Evolutionary conservation across 768 basidiomycete species (phyloP).

Genomic region (Macrolepiota dolichaula): DNA sequence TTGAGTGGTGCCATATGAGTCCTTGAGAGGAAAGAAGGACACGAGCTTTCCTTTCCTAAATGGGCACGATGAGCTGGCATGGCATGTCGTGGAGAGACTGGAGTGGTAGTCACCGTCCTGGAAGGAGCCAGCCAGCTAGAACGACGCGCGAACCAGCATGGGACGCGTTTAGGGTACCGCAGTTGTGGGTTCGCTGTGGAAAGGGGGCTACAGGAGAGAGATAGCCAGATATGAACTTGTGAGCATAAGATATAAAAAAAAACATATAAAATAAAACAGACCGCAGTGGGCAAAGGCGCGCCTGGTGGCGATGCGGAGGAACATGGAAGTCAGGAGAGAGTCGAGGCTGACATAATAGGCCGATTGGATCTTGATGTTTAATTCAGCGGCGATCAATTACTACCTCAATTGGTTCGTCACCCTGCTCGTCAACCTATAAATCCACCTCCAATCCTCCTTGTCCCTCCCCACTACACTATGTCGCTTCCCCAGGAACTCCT

Average conservation of each 20-base stretch:
- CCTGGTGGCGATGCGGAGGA: constrained; percentile 5
- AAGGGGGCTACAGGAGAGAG: constrained; percentile 47
- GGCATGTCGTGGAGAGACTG: constrained; percentile 26
- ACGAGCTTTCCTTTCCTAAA: constrained; percentile 67
- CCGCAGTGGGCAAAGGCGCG: constrained; percentile 29
- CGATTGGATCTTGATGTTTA: constrained; percentile 12
- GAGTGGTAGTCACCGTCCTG: constrained; percentile 64
- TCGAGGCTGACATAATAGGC: constrained; percentile 15
- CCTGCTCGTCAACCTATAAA: constrained; percentile 17
- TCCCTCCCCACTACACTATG: constrained; percentile 21
- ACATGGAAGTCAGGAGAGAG: constrained; percentile 11
- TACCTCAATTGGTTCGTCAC: constrained; percentile 24
- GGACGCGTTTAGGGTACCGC: constrained; percentile 49
- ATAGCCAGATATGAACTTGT: no score
- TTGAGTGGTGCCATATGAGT: constrained; percentile 74
- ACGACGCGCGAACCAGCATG: constrained; percentile 60
- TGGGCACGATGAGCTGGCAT: constrained; percentile 31
- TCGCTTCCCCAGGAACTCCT: constrained; percentile 61
- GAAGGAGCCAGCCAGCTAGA: constrained; percentile 79
- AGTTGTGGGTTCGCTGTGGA: constrained; percentile 59
- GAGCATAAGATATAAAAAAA: constrained; percentile 13
- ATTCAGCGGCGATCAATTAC: constrained; percentile 35
- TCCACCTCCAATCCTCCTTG: constrained; percentile 6
- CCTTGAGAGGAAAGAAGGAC: constrained; percentile 86
- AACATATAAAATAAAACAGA: constrained; percentile 25